Evolutionary conservation across 257 asterid species (phyloP), one percentile per base, ranked within the genome.

Genomic region (Avicennia marina): DNA sequence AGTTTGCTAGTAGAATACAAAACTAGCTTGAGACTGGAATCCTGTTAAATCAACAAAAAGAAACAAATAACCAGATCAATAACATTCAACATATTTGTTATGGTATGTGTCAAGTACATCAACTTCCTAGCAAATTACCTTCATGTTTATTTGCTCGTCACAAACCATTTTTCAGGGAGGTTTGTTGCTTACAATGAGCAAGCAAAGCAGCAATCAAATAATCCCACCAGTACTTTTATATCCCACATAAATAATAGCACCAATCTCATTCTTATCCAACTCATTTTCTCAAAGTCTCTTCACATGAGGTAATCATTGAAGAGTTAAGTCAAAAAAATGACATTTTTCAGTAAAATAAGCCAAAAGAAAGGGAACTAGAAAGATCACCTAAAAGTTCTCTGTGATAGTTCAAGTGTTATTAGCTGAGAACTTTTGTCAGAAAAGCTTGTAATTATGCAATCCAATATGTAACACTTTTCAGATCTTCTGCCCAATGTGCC

Each of bases 281-380:
- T 32, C 7, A 32, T 54, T 55, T 50, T 24, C 19, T 25, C 7
- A 29, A n/a, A n/a, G 33, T 29, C 7, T 10, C 25, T 40, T 44
- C 13, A 64, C 48, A 16, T n/a, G n/a, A n/a, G n/a, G 46, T 33
- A 38, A 50, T 46, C 19, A 49, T 21, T 7, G 44, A 48, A 56
- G 47, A 47, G 24, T 48, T 10, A 47, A 34, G 18, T 17, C 33
- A 7, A 7, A 29, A 7, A 29, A 2, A 29, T 29, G 33, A 29
- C 33, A 3, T 2, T 29, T 29, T 29, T 29, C n/a, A n/a, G 33
- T 29, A 7, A 31, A 29, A 17, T 33, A 16, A 29, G 38, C 17
- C 17, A 38, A 47, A 12, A 24, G 31, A 6, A 10, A 15, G 39
- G 7, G 33, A 44, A 55, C 55, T 33, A 34, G 18, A 55, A 51